A percentile compares a stretch with the other conserved stretches of the same genome.
Evolutionary conservation across 208 protist species (phyloP).

Genomic region (Plasmodiophora brassicae): DNA sequence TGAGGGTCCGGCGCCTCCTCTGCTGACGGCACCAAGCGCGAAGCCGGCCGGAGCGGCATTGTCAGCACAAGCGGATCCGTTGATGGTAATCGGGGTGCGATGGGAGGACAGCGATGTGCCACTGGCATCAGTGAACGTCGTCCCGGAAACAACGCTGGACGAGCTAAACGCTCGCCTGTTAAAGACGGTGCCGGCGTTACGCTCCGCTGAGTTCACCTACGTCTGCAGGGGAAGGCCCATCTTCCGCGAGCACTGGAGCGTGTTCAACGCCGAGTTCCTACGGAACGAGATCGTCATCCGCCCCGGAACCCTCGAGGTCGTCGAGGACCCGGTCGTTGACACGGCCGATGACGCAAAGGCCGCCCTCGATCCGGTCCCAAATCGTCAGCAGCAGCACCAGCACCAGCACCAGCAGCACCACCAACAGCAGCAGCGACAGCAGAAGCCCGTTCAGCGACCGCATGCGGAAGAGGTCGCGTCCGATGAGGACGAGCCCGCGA

Average conservation of each 20-base stretch:
- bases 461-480: too few species aligned
- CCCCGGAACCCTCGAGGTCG: neutral
- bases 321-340: neutral
- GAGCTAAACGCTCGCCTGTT: neutral
- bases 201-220: neutral
- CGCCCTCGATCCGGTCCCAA: too few species aligned
- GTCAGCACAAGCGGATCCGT: neutral
- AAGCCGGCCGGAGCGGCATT: too few species aligned
- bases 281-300: neutral
- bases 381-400: too few species aligned
- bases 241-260: neutral
- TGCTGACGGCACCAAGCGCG: too few species aligned
- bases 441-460: too few species aligned
- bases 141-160: neutral
- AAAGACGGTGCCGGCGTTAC: neutral
- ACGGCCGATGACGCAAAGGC: neutral
- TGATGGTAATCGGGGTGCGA: neutral
- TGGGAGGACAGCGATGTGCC: neutral
- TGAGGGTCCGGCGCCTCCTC: neutral
- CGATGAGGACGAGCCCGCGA: too few species aligned
- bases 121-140: neutral
- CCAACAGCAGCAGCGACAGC: too few species aligned
- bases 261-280: neutral
- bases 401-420: too few species aligned
- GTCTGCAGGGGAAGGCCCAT: neutral